Conservation (phyloP, 179 eudicot genomes). For the Corrigiola litoralis region DNA sequence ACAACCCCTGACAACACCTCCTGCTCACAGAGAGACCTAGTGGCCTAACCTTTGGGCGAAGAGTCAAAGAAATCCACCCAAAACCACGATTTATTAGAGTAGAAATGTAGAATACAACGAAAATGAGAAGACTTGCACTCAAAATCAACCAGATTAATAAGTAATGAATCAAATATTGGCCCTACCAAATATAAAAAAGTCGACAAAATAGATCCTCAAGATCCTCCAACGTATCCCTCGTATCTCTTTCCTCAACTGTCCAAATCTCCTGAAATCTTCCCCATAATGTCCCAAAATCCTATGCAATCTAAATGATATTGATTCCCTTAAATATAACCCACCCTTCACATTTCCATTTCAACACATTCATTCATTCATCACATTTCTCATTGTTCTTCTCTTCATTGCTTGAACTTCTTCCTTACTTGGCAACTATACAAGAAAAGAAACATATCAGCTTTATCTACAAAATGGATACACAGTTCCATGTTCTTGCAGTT, state of each 20-base stretch:
- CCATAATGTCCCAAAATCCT: conserved; percentile 12
- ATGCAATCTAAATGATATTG: background rate
- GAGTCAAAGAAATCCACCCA: conserved; percentile 26
- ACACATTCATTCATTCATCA: background rate
- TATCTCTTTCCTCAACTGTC: conserved; percentile 34
- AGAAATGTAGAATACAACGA: background rate
- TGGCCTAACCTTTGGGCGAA: conserved; percentile 3
- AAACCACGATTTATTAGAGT: background rate
- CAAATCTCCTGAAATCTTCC: conserved; percentile 17
- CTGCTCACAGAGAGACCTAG: background rate
- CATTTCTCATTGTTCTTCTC: background rate
- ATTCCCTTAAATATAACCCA: background rate
- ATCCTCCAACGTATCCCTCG: conserved; percentile 36
- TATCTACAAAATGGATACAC: conserved; percentile 21
- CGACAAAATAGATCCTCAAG: conserved; percentile 23
- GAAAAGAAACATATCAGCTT: conserved; percentile 6
- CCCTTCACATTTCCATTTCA: background rate
- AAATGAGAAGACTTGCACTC: conserved; percentile 17
- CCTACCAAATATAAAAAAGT: conserved; percentile 17
- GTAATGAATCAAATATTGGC: background rate
- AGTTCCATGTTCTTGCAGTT: conserved; percentile 75
- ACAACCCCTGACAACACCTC: background rate
- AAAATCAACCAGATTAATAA: background rate
- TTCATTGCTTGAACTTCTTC: background rate
- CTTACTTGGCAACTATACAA: background rate